Percentiles rank a stretch among this genome's conserved stretches.
phyloP scores from a whole-genome alignment of 441 rosid genomes.

The Populus hybrid region DNA sequence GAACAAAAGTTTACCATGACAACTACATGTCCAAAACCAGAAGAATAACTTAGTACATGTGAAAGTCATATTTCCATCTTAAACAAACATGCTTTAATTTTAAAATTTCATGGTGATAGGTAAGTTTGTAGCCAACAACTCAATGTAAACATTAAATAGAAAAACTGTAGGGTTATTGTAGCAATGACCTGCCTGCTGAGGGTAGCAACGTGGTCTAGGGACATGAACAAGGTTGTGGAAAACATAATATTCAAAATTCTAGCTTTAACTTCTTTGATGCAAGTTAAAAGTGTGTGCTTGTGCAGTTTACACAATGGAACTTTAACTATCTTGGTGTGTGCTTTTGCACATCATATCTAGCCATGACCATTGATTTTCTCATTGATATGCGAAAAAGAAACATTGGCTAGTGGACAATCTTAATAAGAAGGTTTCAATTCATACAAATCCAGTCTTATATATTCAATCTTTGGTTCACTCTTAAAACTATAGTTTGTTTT shows the following conservation, averaged over 20 bases:
- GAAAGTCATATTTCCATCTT: no score
- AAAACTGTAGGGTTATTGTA: not conserved
- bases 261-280: not conserved
- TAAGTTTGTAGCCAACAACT: not conserved
- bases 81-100: not conserved
- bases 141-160: not conserved
- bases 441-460: not conserved
- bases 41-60: no score
- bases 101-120: not conserved
- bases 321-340: not conserved
- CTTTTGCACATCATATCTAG: not conserved
- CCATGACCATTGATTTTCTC: not conserved
- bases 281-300: not conserved
- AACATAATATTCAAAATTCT: not conserved
- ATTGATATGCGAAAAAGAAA: not conserved
- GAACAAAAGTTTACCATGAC: no score
- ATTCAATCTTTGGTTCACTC: not conserved
- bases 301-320: not conserved
- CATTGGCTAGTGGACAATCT: not conserved
- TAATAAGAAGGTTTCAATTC: not conserved
- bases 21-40: no score
- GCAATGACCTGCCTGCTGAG: not conserved
- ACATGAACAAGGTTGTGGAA: not conserved
- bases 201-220: not conserved
- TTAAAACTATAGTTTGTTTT: not conserved